phyloP scores from a whole-genome alignment of 1,139 yeast genomes.

The Wickerhamomyces sp. region DNA sequence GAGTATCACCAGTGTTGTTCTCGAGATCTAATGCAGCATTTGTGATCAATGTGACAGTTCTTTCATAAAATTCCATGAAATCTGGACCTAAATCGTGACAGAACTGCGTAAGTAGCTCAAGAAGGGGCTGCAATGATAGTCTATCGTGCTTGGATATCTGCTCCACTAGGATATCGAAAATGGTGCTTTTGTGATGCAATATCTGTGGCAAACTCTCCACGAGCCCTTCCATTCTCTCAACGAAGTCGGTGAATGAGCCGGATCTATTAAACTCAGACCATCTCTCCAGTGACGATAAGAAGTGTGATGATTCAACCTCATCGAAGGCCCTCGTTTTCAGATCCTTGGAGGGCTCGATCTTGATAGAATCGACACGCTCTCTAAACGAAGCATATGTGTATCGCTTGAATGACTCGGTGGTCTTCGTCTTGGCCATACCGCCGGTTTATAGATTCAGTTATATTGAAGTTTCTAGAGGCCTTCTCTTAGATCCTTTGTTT shows the following conservation, averaged over 20 bases:
- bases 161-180: conserved; percentile 48
- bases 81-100: conserved; percentile 93
- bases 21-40: conserved; percentile 44
- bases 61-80: conserved; percentile 59
- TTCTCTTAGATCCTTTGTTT: not conserved
- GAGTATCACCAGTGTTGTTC: conserved; percentile 54
- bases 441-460: too few species aligned
- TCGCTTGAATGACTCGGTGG: conserved; percentile 53
- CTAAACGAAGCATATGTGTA: conserved; percentile 70
- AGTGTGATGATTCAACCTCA: conserved; percentile 71
- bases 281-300: conserved; percentile 70
- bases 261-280: conserved; percentile 89
- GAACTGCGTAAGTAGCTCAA: conserved; percentile 79
- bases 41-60: conserved; percentile 47
- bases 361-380: conserved; percentile 77
- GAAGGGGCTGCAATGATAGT: conserved; percentile 71
- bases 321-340: conserved; percentile 63
- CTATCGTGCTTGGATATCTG: conserved; percentile 56
- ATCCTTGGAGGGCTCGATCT: conserved; percentile 76
- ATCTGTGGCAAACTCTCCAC: conserved; percentile 78
- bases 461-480: not conserved
- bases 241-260: conserved; percentile 62
- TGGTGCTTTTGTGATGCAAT: conserved; percentile 59
- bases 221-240: conserved; percentile 46
- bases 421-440: conserved; percentile 30